These are phyloP conservation scores for Neltuma alba DNA, from an alignment of 306 rosid genomes.

Conservation along the genomic window DNA sequence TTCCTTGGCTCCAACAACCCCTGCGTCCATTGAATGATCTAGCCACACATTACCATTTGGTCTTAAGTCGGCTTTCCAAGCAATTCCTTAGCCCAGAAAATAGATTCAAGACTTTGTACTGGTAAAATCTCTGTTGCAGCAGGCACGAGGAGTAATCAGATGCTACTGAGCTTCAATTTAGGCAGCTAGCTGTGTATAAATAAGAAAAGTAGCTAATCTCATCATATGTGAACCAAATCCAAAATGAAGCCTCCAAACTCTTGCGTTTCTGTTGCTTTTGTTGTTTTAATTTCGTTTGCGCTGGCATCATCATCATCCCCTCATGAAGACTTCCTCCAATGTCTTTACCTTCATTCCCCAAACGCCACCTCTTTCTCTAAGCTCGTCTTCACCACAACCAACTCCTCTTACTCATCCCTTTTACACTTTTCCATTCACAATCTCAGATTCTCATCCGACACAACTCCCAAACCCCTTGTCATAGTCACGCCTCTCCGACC, in stretches of 20 bases:
- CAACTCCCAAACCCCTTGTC: slow-evolving; percentile 47
- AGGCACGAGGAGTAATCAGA: too few species aligned
- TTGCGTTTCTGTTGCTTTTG: neutral
- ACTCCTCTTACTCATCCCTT: slow-evolving; percentile 44
- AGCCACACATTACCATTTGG: too few species aligned
- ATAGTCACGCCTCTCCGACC: slow-evolving; percentile 51
- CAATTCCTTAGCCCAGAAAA: too few species aligned
- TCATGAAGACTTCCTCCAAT: slow-evolving; percentile 39
- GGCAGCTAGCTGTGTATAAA: too few species aligned
- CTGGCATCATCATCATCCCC: neutral
- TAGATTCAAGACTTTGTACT: too few species aligned
- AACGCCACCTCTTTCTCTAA: slow-evolving; percentile 43
- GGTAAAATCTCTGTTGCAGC: too few species aligned
- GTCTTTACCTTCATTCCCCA: slow-evolving; percentile 45
- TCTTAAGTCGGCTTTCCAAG: too few species aligned
- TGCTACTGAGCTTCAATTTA: too few species aligned
- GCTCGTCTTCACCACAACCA: slow-evolving; percentile 40
- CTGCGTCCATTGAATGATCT: too few species aligned
- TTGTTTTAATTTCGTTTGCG: neutral
- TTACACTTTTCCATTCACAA: slow-evolving; percentile 34
- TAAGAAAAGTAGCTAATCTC: neutral
- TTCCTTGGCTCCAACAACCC: too few species aligned
- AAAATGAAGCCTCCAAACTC: slow-evolving; percentile 8
- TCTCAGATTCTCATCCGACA: slow-evolving; percentile 42
- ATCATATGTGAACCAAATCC: neutral